Percentiles rank a stretch among this genome's conserved stretches.
phyloP scores from a whole-genome alignment of 164 flowering plant species.

The Akebia trifoliata region DNA sequence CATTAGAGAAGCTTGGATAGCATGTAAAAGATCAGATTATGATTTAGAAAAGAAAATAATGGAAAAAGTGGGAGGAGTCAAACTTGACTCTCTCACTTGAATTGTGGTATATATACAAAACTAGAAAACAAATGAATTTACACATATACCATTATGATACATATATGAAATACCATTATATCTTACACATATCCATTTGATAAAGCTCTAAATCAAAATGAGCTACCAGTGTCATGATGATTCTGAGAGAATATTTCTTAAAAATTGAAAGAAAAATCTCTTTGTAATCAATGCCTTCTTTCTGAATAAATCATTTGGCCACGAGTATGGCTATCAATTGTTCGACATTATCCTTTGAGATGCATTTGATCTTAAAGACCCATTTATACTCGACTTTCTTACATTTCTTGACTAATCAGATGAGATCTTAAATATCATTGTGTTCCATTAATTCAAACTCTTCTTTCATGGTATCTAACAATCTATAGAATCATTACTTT shows the following conservation, averaged over 20 bases:
- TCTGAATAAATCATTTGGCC: neutral
- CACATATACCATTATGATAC: too few relatives aligned
- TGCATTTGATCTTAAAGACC: slow-evolving; percentile 1
- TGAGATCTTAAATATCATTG: neutral
- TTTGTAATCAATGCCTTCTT: neutral
- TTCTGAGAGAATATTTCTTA: neutral
- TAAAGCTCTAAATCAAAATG: neutral
- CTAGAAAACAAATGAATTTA: too few relatives aligned
- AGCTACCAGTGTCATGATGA: neutral
- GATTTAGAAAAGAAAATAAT: too few relatives aligned
- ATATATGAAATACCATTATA: too few relatives aligned
- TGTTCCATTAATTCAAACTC: neutral
- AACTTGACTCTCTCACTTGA: too few relatives aligned
- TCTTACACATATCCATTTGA: neutral
- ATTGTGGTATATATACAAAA: too few relatives aligned
- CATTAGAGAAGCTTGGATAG: too few relatives aligned
- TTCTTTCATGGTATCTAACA: neutral
- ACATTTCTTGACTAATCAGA: neutral
- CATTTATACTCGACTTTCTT: neutral
- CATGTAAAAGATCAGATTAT: too few relatives aligned
- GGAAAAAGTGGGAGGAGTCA: too few relatives aligned
- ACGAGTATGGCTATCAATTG: neutral
- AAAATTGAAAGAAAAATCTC: neutral
- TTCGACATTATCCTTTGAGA: neutral
- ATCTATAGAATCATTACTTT: too few relatives aligned